Base-by-base conservation (phyloP, 345 rosid species). In the Barbarea vulgaris region DNA sequence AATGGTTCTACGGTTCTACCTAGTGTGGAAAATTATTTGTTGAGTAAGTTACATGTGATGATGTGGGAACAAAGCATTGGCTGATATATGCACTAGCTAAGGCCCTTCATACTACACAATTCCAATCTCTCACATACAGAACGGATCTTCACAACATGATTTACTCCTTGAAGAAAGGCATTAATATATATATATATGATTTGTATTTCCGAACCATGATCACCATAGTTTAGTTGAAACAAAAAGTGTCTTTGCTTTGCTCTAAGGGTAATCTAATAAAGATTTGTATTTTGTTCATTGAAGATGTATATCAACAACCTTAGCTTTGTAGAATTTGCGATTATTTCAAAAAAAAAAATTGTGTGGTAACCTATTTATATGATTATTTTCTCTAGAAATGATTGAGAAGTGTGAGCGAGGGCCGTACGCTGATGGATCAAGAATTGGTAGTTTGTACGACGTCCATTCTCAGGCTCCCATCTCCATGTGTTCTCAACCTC, bases 371-470 rank as follows among this genome's bases (percentile, higher is more conserved):
- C 8, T 5, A 18, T 65, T 30, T 19, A n/a, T n/a, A n/a, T n/a
- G n/a, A n/a, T n/a, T n/a, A n/a, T n/a, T n/a, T n/a, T n/a, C n/a
- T n/a, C n/a, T n/a, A 59, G 25, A 36, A 36, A 54, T 69, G 63
- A 54, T 41, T 69, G 73, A 39, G 28, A 69, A 25, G 13, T 68
- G 63, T 55, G 63, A 69, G 9, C 47, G 3, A 67, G 59, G 63
- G 24, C 41, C 64, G 53, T 55, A 69, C 73, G 21, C 39, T 53
- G 51, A 24, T 69, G 53, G 25, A 55, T 69, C 34, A 70, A 70
- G 56, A 56, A 9, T 18, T 56, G 74, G 55, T 56, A 44, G 9
- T 70, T 71, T 25, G 62, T 53, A 68, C 51, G 72, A 68, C 48
- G 18, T 12, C 44, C 28, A 30, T 50, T 50, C 31, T 67, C 9